These are phyloP conservation scores for Inonotus obliquus DNA, from an alignment of 1,284 basidiomycete species.

Conservation along the genomic window DNA sequence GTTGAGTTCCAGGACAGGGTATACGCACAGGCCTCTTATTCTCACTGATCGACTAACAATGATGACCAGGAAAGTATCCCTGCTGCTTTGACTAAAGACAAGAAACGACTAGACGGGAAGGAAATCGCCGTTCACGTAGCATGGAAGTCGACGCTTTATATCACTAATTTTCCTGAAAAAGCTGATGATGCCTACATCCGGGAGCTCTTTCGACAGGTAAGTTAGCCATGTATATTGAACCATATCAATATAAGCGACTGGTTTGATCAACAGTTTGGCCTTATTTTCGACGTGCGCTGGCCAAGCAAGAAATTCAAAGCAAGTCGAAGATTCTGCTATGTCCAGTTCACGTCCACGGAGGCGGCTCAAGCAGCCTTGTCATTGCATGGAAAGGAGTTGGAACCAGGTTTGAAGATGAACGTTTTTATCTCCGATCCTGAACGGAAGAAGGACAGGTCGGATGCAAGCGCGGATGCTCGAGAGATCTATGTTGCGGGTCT, in stretches of 20 bases:
- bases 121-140: slow-evolving; percentile 84
- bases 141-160: slow-evolving; percentile 93
- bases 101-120: slow-evolving; percentile 72
- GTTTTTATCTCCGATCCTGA: slow-evolving; percentile 91
- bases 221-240: background rate
- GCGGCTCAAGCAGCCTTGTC: slow-evolving; percentile 76
- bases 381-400: slow-evolving; percentile 73
- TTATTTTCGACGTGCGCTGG: slow-evolving; percentile 94
- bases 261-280: slow-evolving; percentile 61
- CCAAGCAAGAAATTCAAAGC: slow-evolving; percentile 95
- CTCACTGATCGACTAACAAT: background rate
- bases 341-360: slow-evolving; percentile 80
- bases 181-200: slow-evolving; percentile 79
- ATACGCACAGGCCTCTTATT: slow-evolving; percentile 23
- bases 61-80: slow-evolving; percentile 67
- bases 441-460: slow-evolving; percentile 82
- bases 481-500: slow-evolving; percentile 87
- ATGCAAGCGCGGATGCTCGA: slow-evolving; percentile 75
- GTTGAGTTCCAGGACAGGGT: slow-evolving; percentile 77
- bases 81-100: slow-evolving; percentile 87
- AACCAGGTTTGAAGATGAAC: slow-evolving; percentile 60
- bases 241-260: background rate
- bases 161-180: slow-evolving; percentile 92
- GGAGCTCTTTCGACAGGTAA: slow-evolving; percentile 73
- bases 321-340: slow-evolving; percentile 89